Percentiles rank a stretch among this genome's conserved stretches.
These are phyloP conservation scores for Tagetes patula DNA, from an alignment of 129 eudicot species.

Conservation along the genomic window DNA sequence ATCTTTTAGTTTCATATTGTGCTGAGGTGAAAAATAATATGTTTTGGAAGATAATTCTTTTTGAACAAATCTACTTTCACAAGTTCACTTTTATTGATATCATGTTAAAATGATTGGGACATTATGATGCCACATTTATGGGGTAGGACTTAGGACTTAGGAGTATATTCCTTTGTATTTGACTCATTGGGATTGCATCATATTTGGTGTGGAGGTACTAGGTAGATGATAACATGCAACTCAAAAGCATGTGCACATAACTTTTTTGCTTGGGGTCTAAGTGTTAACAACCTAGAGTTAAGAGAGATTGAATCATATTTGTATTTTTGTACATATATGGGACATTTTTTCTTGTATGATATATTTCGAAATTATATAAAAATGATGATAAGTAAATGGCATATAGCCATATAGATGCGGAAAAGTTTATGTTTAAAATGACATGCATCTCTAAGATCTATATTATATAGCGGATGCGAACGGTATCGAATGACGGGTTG, in stretches of 20 bases:
- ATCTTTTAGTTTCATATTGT: slow-evolving; percentile 9
- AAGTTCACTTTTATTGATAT: not conserved
- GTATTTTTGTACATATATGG: not conserved
- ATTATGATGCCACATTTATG: not conserved
- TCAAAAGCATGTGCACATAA: not conserved
- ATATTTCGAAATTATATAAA: not conserved
- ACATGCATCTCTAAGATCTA: not conserved
- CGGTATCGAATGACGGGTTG: too few species aligned
- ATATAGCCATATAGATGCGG: not conserved
- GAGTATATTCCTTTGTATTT: not conserved
- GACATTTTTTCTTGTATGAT: not conserved
- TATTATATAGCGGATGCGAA: too few species aligned
- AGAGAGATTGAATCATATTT: not conserved
- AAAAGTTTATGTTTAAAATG: not conserved
- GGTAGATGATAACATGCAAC: not conserved
- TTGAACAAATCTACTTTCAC: not conserved
- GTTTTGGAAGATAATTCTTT: slow-evolving; percentile 10
- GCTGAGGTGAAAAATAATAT: not conserved
- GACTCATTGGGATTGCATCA: not conserved
- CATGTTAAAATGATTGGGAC: not conserved
- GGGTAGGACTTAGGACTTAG: not conserved
- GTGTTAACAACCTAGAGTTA: not conserved
- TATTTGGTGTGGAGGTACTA: not conserved
- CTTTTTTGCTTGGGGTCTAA: not conserved
- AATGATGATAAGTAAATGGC: not conserved